Base-by-base conservation (phyloP, 371 early-diverging fungal genomes). In the Apophysomyces elegans region DNA sequence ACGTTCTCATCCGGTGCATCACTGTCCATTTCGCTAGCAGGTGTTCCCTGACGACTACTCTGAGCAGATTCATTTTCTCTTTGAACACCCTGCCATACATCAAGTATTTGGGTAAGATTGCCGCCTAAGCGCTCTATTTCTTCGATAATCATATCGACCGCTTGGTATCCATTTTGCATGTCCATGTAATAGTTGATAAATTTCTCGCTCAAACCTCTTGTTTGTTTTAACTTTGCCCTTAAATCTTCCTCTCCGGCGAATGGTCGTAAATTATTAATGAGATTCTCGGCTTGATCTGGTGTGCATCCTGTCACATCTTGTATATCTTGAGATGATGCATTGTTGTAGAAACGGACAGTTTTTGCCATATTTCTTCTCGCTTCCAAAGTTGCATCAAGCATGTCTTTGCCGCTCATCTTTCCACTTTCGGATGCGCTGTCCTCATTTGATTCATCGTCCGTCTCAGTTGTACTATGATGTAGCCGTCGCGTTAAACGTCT, bases 61-160 rank as follows among this genome's bases (percentile, higher is more conserved):
- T 26, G 65, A 70, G 62, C 70, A 47, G 7, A 68, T 58, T 26
- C 74, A 56, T 63, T 62, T 2, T 59, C 32, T 39, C 59, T 62
- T 7, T 62, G 59, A 67, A 67, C 56, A 9, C 75, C 73, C 37
- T 78, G 67, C 91, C 91, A 90, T 2, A 77, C 69, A 37, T 76
- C 67, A 47, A 91, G 61, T 36, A 77, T 87, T 16, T 69, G 69
- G 45, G 69, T 78, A 14, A 90, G 72, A 46, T 79, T 83, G 37
- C 63, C 75, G 13, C 87, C 90, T 5, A 87, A 76, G 50, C 72
- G 76, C 68, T 86, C 88, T 41, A 90, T 87, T 14, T 81, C 69
- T 47, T 74, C 76, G 61, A 95, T 91, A 50, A 95, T 85, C 36
- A 66, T 65, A 62, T 95, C 95, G 18, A 94, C 91, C 16, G 88